Evolutionary conservation across 2,329 filamentous ascomycete species (phyloP).

Genomic region (Penicillium digitatum): DNA sequence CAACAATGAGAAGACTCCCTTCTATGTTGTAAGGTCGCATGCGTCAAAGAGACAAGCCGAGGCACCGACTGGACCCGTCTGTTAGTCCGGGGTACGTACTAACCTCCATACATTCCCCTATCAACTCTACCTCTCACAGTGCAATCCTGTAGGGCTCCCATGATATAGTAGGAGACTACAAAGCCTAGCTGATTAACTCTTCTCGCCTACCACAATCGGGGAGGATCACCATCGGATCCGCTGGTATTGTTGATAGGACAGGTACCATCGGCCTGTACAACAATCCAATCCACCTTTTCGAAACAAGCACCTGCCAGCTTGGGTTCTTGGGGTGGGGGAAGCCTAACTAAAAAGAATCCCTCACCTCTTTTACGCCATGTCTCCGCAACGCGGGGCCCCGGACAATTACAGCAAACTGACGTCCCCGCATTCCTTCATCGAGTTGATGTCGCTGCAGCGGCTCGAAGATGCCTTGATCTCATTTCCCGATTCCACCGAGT

Average conservation of each 20-base stretch:
- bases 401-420: slow-evolving; percentile 8
- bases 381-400: slow-evolving; percentile 7
- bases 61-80: slow-evolving; percentile 13
- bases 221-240: not conserved
- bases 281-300: not conserved
- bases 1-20: not conserved
- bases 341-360: not conserved
- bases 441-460: slow-evolving; percentile 33
- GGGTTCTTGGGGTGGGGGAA: too few species aligned
- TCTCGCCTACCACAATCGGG: not conserved
- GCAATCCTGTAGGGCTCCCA: not conserved
- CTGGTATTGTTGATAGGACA: not conserved
- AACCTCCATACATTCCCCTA: not conserved
- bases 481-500: slow-evolving; percentile 8
- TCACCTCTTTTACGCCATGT: slow-evolving; percentile 11
- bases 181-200: not conserved
- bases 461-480: slow-evolving; percentile 17
- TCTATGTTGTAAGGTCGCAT: not conserved
- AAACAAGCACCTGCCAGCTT: not conserved
- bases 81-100: slow-evolving; percentile 3
- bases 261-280: not conserved
- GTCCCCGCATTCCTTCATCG: slow-evolving; percentile 25
- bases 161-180: not conserved
- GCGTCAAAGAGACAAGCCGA: slow-evolving; percentile 11
- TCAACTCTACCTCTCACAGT: not conserved